Base-by-base conservation (phyloP, 768 basidiomycete genomes). In the Lenzites betulinus region DNA sequence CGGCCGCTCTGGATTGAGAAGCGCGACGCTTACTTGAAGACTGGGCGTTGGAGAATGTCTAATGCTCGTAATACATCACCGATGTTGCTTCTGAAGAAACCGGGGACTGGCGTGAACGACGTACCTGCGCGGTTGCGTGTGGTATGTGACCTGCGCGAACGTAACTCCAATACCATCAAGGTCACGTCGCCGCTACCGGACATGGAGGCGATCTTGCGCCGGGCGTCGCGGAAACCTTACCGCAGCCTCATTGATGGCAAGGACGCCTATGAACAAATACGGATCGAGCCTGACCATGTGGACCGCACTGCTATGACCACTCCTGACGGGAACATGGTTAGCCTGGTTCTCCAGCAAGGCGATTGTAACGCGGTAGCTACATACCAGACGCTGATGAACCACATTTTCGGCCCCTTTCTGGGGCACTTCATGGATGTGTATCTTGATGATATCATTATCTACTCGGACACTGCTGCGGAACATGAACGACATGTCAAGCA, bases 31-130 rank as follows among this genome's bases (percentile, higher is more conserved):
- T 77, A 76, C 59, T 48, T 74, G 0, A 51, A 58, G 16, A 64
- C 71, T 0, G 76, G 0, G 69, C n/a, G n/a, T n/a, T n/a, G n/a
- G n/a, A n/a, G n/a, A n/a, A n/a, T n/a, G n/a, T n/a, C n/a, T n/a
- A n/a, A 55, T 23, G 72, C 69, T 0, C 58, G 60, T 0, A 76
- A 75, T 33, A 68, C 75, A 0, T 58, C 65, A 0, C 76, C 76
- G 0, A 73, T 77, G 73, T 38, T 78, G 1, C 58, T 77, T 15
- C 57, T 77, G 8, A 60, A 51, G 9, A 76, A 77, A 64, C 64
- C 49, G 2, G 49, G 49, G 7, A 60, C 58, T 0, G 58, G 59
- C 1, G 51, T 43, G 28, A 52, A 56, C 5, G 54, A 58, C 1
- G 39, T 57, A 6, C 50, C 48, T 1, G 62, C 62, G 9, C 26